Evolutionary conservation across 2,329 filamentous ascomycete species (phyloP).

Genomic region (Paraconiothyrium sp.): DNA sequence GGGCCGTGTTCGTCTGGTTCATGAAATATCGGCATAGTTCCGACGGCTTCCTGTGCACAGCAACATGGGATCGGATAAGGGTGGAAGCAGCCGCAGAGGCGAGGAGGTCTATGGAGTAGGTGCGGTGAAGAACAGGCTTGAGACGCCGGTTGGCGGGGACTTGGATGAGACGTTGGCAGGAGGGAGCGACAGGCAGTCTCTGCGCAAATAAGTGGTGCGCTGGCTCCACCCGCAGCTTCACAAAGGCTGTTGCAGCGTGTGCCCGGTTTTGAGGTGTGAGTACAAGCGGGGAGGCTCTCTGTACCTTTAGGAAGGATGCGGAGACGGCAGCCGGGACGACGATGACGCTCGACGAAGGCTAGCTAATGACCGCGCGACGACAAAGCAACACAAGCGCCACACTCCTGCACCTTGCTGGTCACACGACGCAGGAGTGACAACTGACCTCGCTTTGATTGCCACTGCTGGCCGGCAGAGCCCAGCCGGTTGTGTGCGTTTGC

Average conservation of each 20-base stretch:
- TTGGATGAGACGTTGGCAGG: constrained; percentile 37
- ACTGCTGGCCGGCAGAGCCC: background rate
- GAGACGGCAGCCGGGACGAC: constrained; percentile 28
- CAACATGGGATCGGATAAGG: constrained; percentile 36
- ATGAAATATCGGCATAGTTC: constrained; percentile 53
- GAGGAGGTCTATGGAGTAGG: constrained; percentile 3
- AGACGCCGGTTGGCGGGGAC: constrained; percentile 35
- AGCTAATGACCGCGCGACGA: constrained; percentile 36
- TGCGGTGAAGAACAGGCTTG: constrained; percentile 29
- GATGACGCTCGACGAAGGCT: constrained; percentile 44
- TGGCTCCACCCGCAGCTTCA: constrained; percentile 45
- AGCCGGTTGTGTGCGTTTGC: background rate
- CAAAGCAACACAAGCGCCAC: constrained; percentile 27
- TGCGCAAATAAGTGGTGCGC: constrained; percentile 34
- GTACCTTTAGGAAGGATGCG: constrained; percentile 28
- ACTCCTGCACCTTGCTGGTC: constrained; percentile 26
- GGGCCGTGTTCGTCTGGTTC: constrained; percentile 44
- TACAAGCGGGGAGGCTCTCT: constrained; percentile 21
- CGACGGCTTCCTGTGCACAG: constrained; percentile 25
- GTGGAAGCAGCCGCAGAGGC: background rate
- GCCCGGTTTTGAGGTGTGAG: constrained; percentile 32
- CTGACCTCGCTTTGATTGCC: constrained; percentile 8
- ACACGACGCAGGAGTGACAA: constrained; percentile 32
- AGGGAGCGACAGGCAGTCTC: constrained; percentile 37
- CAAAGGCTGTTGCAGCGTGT: constrained; percentile 20